A percentile compares a stretch with the other conserved stretches of the same genome.
These are phyloP conservation scores for Aquilaria agallochum DNA, from an alignment of 441 rosid species.

Conservation along the genomic window DNA sequence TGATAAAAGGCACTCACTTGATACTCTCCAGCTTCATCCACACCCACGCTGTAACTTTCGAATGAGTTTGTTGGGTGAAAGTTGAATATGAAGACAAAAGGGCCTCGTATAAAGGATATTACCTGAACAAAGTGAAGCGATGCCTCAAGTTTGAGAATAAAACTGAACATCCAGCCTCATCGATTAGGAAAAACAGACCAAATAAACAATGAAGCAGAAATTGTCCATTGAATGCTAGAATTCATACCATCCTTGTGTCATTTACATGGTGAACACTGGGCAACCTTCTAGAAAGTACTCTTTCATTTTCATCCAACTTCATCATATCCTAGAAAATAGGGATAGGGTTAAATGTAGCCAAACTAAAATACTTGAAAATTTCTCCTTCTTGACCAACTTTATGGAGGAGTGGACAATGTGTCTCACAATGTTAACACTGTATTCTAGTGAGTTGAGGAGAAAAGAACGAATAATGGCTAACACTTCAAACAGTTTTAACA, in stretches of 20 bases:
- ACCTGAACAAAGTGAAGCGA: constrained; percentile 47
- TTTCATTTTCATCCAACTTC: constrained; percentile 71
- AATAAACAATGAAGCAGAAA: neutral
- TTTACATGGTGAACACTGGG: constrained; percentile 79
- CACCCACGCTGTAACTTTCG: constrained; percentile 58
- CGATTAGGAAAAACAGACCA: neutral
- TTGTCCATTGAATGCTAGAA: no score
- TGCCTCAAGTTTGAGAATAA: neutral
- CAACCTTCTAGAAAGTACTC: constrained; percentile 67
- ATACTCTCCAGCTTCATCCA: constrained; percentile 98
- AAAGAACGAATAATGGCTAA: constrained; percentile 2
- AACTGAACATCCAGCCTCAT: neutral
- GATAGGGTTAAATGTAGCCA: neutral
- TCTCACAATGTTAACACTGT: neutral
- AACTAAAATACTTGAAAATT: neutral
- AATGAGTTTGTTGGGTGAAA: constrained; percentile 80
- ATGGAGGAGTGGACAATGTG: neutral
- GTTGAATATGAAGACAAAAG: constrained; percentile 84
- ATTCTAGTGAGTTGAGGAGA: neutral
- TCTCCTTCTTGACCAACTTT: constrained; percentile 6
- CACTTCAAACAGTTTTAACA: constrained; percentile 9
- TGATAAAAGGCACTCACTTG: constrained; percentile 38
- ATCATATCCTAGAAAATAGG: constrained; percentile 64
- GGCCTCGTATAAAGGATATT: constrained; percentile 78
- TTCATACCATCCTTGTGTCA: constrained; percentile 69